These are phyloP conservation scores for Zostera marina DNA, from an alignment of 116 monocot genomes.

Conservation along the genomic window DNA sequence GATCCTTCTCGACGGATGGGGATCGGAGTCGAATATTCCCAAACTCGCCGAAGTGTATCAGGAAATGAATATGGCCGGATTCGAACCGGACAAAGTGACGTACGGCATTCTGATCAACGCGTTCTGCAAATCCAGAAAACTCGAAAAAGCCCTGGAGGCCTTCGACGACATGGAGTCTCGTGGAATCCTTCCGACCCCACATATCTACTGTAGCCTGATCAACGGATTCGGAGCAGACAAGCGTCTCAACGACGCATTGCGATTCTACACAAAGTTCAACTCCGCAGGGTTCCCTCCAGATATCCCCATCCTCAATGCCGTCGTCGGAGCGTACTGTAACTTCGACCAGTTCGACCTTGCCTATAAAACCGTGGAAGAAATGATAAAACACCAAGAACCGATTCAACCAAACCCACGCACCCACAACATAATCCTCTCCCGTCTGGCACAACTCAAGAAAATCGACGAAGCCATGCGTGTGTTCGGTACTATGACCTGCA, in stretches of 20 bases:
- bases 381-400: no score
- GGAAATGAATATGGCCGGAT: slow-evolving; percentile 53
- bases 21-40: slow-evolving; percentile 24
- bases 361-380: slow-evolving; percentile 52
- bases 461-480: slow-evolving; percentile 50
- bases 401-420: slow-evolving; percentile 73
- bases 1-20: slow-evolving; percentile 88
- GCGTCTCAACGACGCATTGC: slow-evolving; percentile 63
- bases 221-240: slow-evolving; percentile 76
- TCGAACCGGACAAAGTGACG: slow-evolving; percentile 68
- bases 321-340: slow-evolving; percentile 65
- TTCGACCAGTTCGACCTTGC: slow-evolving; percentile 41
- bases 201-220: slow-evolving; percentile 68
- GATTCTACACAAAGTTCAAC: slow-evolving; percentile 44
- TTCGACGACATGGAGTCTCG: slow-evolving; percentile 53
- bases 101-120: slow-evolving; percentile 66
- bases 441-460: slow-evolving; percentile 39
- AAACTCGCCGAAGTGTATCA: slow-evolving; percentile 35
- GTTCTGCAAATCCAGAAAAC: slow-evolving; percentile 48
- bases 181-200: slow-evolving; percentile 51
- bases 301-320: slow-evolving; percentile 68
- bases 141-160: slow-evolving; percentile 44
- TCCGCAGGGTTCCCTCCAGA: slow-evolving; percentile 42
- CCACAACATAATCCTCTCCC: slow-evolving; percentile 61
- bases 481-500: slow-evolving; percentile 32